Evolutionary conservation across 169 alveolate genomes (phyloP).

Genomic region (Cryptosporidium sp.): DNA sequence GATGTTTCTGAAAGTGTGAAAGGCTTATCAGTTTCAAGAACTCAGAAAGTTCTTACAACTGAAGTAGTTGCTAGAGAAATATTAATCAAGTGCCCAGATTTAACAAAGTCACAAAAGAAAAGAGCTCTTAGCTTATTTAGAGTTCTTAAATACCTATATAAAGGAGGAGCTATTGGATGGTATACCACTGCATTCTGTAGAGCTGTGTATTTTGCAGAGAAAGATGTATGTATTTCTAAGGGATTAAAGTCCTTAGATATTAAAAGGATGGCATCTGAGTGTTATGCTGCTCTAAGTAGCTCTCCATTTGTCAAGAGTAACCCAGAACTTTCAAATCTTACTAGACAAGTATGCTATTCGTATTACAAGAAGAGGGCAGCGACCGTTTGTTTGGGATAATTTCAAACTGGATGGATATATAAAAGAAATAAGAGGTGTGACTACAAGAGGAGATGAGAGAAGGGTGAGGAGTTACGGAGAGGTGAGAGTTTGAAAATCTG

Average conservation of each 20-base stretch:
- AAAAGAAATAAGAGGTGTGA: background rate
- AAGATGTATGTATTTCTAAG: slow-evolving; percentile 9
- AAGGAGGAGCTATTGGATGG: slow-evolving; percentile 32
- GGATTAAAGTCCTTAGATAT: slow-evolving; percentile 6
- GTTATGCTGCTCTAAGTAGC: background rate
- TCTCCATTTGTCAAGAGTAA: slow-evolving; percentile 2
- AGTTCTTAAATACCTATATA: slow-evolving; percentile 35
- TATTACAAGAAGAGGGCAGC: slow-evolving; percentile 58
- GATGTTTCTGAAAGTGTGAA: background rate
- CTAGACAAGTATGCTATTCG: slow-evolving; percentile 36
- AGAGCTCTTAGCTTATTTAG: slow-evolving; percentile 70
- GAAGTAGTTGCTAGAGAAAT: slow-evolving; percentile 19
- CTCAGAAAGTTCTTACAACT: background rate
- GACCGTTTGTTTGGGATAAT: slow-evolving; percentile 1
- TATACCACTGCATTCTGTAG: slow-evolving; percentile 70
- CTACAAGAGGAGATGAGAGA: background rate
- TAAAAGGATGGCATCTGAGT: slow-evolving; percentile 48
- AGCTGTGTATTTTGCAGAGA: slow-evolving; percentile 66
- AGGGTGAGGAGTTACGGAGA: background rate
- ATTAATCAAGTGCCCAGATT: slow-evolving; percentile 28
- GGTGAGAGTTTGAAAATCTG: too few species aligned
- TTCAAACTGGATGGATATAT: background rate
- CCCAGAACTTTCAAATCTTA: slow-evolving; percentile 7
- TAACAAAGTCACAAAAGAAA: slow-evolving; percentile 22
- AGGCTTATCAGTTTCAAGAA: background rate